Base-by-base conservation (phyloP, 2,329 filamentous ascomycete genomes). In the Alternaria conjuncta region DNA sequence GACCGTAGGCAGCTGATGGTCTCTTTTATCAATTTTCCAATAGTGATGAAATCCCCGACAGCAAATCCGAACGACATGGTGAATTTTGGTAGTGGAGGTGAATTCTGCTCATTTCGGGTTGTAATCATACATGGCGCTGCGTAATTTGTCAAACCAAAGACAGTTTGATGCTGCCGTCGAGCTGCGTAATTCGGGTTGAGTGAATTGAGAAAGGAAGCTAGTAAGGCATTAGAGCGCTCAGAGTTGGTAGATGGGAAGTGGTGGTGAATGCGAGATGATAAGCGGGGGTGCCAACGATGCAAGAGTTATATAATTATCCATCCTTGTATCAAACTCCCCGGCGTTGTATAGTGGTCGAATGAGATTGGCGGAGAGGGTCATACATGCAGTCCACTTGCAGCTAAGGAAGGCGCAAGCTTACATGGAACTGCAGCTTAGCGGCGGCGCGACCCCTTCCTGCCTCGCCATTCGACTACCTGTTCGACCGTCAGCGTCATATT, bases 241-340 rank as follows among this genome's bases (percentile, higher is more conserved):
- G 2, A 0, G 8, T 18, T 0, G 15, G 15, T 18, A 11, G 0
- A 11, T 18, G 0, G n/a, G 3, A 5, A 41, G 2, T 6, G 36
- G 5, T 1, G 36, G 36, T 9, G 11, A 41, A 2, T 41, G 9
- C 36, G n/a, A 5, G 2, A 18, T 41, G 9, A 41, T 11, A 41
- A 41, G 36, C 5, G 36, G 9, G 15, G 3, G 4, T 41, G n/a
- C n/a, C n/a, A 10, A 41, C 3, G 9, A 41, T 6, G 1, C 36
- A 2, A 1, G n/a, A 18, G 9, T 10, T 41, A 5, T 41, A 11
- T 41, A 41, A 0, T 10, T 10, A 1, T 18, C 36, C n/a, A 41
- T 41, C 2, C 2, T 18, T 0, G 36, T 18, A 18, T 18, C 9
- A 11, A 3, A 0, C 5, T 41, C 36, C 36, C n/a, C n/a, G n/a